A percentile compares a stretch with the other conserved stretches of the same genome.
Conservation (phyloP, 2,329 filamentous ascomycete species). For the Teratosphaeria gauchensis region DNA sequence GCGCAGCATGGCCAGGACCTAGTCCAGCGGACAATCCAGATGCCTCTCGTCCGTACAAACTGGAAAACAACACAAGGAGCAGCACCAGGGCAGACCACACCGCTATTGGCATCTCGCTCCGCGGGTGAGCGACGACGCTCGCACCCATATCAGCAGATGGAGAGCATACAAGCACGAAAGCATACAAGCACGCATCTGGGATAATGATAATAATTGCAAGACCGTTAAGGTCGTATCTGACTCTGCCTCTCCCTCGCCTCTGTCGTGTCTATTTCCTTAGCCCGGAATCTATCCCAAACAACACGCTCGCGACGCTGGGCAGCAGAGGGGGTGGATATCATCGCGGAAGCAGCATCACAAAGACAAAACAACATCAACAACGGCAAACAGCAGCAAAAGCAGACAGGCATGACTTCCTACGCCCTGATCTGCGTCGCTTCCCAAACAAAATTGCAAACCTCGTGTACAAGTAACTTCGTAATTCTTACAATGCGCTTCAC, state of each 20-base stretch:
- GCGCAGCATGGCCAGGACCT: too few relatives aligned
- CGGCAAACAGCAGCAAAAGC: not conserved
- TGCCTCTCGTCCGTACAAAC: too few relatives aligned
- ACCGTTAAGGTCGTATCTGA: not conserved
- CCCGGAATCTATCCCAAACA: not conserved
- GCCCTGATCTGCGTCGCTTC: not conserved
- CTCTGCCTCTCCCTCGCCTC: not conserved
- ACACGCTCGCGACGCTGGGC: not conserved
- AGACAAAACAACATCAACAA: not conserved
- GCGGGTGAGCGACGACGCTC: too few relatives aligned
- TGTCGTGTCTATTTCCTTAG: not conserved
- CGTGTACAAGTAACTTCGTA: not conserved
- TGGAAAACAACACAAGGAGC: too few relatives aligned
- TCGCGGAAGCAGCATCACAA: not conserved
- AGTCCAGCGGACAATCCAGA: too few relatives aligned
- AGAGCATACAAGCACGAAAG: too few relatives aligned
- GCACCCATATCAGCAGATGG: too few relatives aligned
- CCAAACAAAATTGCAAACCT: not conserved
- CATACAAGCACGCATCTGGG: not conserved
- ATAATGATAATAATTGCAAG: not conserved
- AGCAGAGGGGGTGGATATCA: not conserved
- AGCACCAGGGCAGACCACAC: too few relatives aligned
- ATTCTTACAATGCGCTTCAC: not conserved
- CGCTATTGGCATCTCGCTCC: too few relatives aligned
- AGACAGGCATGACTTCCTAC: not conserved